Evolutionary conservation across 495 filamentous ascomycete species (phyloP).

Genomic region (Aspergillus heteromorphus): DNA sequence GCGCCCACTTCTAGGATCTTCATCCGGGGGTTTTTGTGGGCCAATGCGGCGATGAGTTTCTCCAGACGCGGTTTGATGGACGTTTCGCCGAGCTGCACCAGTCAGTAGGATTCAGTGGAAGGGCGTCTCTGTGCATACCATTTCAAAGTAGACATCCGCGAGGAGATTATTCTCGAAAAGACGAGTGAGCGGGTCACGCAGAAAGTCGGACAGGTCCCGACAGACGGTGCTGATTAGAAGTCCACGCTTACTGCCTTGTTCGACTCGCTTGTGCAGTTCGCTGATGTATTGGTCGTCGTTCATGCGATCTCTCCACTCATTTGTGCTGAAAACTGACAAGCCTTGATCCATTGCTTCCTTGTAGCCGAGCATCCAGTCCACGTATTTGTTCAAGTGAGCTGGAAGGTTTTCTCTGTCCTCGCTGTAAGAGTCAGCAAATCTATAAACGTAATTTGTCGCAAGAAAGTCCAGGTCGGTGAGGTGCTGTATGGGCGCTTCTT

Average conservation of each 20-base stretch:
- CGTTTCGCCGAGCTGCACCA: not conserved
- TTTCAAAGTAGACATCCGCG: not conserved
- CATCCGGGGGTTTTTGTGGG: slow-evolving; percentile 31
- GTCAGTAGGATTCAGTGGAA: not conserved
- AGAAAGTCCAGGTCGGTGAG: not conserved
- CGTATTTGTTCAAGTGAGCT: not conserved
- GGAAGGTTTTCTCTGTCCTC: not conserved
- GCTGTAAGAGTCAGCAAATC: not conserved
- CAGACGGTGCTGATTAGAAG: not conserved
- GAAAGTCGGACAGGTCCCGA: not conserved
- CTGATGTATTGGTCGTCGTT: not conserved
- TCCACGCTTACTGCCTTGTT: not conserved
- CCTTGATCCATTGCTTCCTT: not conserved
- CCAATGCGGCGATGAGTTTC: not conserved
- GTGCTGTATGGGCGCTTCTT: not conserved
- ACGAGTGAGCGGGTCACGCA: not conserved
- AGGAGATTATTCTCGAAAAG: not conserved
- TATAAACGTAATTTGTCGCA: not conserved
- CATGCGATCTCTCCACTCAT: not conserved
- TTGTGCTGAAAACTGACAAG: not conserved
- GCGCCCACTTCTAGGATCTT: slow-evolving; percentile 52
- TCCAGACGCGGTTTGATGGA: slow-evolving; percentile 11
- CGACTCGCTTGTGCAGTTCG: not conserved
- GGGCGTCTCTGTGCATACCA: not conserved
- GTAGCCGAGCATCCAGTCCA: not conserved